Base-by-base conservation (phyloP, 2,329 filamentous ascomycete genomes). In the Phyllosticta citriasiana region DNA sequence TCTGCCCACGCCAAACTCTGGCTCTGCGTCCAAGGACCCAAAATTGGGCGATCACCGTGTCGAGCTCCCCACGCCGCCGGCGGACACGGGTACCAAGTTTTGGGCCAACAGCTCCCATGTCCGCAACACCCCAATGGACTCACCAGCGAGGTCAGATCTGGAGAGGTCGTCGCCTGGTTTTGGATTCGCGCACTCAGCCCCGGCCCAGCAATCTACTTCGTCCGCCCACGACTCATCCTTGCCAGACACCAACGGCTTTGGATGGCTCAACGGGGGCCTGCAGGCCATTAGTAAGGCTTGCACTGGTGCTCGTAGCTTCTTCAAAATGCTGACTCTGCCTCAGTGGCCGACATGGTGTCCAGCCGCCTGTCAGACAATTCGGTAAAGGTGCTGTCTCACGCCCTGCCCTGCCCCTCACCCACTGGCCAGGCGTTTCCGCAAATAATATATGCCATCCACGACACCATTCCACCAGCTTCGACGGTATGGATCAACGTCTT, bases 401-500 rank as follows among this genome's bases (percentile, higher is more conserved):
- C 83, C 19, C 74, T 85, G 10, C 83, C 83, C 16, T 84, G 78
- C 65, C 82, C 83, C 0, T 79, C 78, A 14, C 64, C 73, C 56
- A 73, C 70, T 22, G 76, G 79, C 25, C 76, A 81, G 63, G 76
- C 83, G 26, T 86, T 84, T 65, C 77, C 77, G 26, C 74, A 76
- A 19, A 74, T 86, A 30, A 80, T 86, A 60, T 76, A 79, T 61
- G 76, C 78, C 3, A 78, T 87, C 1, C 82, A 85, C 67, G 74
- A 78, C 47, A 76, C 76, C 24, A 78, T 81, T 12, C 76, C 79
- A 25, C 69, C 76, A 2, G 78, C 76, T 56, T 76, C 79, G 14
- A 82, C 79, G 0, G 79, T 79, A 2, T 86, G 84, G 75, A 84
- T 86, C 71, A 85, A 84, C 63, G 80, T 87, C 57, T 84, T 83